Evolutionary conservation across 805 yeast species (phyloP), one percentile per base, ranked within the genome.

Genomic region (Saturnispora diversa): DNA sequence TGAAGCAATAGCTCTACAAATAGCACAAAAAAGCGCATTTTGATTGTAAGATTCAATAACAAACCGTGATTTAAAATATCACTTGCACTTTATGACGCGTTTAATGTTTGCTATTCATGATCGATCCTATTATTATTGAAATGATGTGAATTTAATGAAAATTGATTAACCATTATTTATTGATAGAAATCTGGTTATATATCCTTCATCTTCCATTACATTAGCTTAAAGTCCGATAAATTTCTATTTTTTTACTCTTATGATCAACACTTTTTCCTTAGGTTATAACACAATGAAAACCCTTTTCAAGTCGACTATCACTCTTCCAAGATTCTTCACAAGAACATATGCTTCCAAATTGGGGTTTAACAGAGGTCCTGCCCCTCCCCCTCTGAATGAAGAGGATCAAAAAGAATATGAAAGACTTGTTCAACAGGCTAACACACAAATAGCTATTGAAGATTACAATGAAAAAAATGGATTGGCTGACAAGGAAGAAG

Each of bases 351-450:
- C 50, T 1, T 20, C 33, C 6, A 47, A 41, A 21, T 11, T 42
- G 12, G 23, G 32, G 6, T 55, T 56, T 37, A 31, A 20, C 25
- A 25, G 48, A 6, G 53, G 55, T 2, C 64, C 65, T 3, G 68
- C 70, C 1, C 95, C 95, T 3, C 90, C 90, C 19, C 72, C 75
- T 44, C 67, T 85, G n/a, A 80, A 85, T 15, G 74, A 77, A 42
- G 80, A 82, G 48, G 84, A 84, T 39, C 95, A 85, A 59, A 87
- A 80, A 51, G 98, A 92, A 63, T 90, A 92, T 60, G 98, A 92
- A 56, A 70, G 73, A 31, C 73, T 90, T 30, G 94, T 87, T 53
- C 77, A 72, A 54, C 70, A 79, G 35, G 97, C 97, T 3, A 76
- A 71, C 52, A 74, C 88, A 0, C 88, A 83, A 60, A 75, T 77